phyloP scores from a whole-genome alignment of 2,329 filamentous ascomycete species.

The Apiospora pterosperma region DNA sequence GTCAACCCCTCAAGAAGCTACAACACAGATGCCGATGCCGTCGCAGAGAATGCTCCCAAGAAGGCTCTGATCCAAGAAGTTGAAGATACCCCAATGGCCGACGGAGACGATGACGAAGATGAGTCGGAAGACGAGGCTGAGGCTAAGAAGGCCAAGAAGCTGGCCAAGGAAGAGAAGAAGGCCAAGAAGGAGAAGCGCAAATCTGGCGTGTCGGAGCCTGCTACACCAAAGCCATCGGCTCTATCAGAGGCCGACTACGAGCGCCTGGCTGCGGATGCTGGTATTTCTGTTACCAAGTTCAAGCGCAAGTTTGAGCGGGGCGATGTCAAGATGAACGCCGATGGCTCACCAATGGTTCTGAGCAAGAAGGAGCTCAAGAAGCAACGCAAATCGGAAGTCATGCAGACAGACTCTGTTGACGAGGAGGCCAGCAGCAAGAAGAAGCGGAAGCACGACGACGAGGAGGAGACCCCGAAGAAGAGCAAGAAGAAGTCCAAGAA shows the following conservation, averaged over 20 bases:
- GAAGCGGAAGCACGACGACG: conserved; percentile 70
- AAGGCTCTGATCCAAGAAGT: conserved; percentile 37
- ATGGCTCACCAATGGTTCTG: conserved; percentile 63
- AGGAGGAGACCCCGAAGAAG: conserved; percentile 45
- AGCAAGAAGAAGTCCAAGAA: conserved; percentile 64
- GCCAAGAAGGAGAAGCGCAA: conserved; percentile 34
- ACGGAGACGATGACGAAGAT: conserved; percentile 46
- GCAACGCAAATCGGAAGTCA: conserved; percentile 57
- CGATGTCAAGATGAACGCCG: conserved; percentile 63
- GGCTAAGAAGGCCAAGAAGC: conserved; percentile 34
- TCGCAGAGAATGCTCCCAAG: conserved; percentile 47
- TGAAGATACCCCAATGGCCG: conserved; percentile 38
- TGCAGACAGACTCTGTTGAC: conserved; percentile 47
- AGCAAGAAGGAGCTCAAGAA: conserved; percentile 79
- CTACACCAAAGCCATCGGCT: conserved; percentile 35
- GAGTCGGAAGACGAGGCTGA: conserved; percentile 34
- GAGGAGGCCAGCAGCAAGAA: conserved; percentile 58
- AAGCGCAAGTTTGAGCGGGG: conserved; percentile 75
- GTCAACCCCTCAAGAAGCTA: conserved; percentile 93
- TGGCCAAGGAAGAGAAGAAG: conserved; percentile 34
- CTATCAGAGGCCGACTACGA: conserved; percentile 55
- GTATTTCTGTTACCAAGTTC: conserved; percentile 72
- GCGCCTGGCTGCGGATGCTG: conserved; percentile 61
- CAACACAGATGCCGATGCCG: conserved; percentile 88
- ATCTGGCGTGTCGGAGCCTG: conserved; percentile 23